Conservation (phyloP, 345 rosid genomes). For the Eucalyptus cladocalyx region DNA sequence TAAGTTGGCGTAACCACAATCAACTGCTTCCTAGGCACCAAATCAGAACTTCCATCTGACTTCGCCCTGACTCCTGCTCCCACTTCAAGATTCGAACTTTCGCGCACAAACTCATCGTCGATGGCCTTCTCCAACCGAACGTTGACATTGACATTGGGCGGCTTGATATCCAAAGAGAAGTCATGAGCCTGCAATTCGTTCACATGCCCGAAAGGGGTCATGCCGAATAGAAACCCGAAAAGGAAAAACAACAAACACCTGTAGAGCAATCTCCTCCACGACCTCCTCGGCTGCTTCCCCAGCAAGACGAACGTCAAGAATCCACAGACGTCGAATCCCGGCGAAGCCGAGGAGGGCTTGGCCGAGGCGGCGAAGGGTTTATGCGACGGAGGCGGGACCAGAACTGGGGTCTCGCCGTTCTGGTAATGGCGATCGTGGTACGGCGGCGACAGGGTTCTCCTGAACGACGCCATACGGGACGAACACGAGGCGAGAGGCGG, state of each 20-base stretch:
- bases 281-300: slow-evolving; percentile 25
- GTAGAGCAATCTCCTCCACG: slow-evolving; percentile 51
- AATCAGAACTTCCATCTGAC: slow-evolving; percentile 2
- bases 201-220: slow-evolving; percentile 48
- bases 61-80: not conserved
- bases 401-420: slow-evolving; percentile 27
- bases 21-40: slow-evolving; percentile 47
- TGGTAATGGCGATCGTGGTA: slow-evolving; percentile 43
- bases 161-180: slow-evolving; percentile 50
- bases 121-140: slow-evolving; percentile 13
- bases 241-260: slow-evolving; percentile 52
- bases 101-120: not conserved
- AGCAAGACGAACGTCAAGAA: slow-evolving; percentile 5
- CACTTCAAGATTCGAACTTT: slow-evolving; percentile 15
- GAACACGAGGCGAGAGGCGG: not conserved
- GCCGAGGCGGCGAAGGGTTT: slow-evolving; percentile 18
- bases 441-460: slow-evolving; percentile 89
- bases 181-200: slow-evolving; percentile 33
- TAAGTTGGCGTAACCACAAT: slow-evolving; percentile 86
- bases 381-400: slow-evolving; percentile 2
- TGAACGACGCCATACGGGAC: slow-evolving; percentile 63
- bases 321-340: not conserved
- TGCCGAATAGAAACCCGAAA: slow-evolving; percentile 52
- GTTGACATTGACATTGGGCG: slow-evolving; percentile 39
- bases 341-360: not conserved